These are phyloP conservation scores for Centaurea solstitialis DNA, from an alignment of 129 eudicot genomes.

Conservation along the genomic window DNA sequence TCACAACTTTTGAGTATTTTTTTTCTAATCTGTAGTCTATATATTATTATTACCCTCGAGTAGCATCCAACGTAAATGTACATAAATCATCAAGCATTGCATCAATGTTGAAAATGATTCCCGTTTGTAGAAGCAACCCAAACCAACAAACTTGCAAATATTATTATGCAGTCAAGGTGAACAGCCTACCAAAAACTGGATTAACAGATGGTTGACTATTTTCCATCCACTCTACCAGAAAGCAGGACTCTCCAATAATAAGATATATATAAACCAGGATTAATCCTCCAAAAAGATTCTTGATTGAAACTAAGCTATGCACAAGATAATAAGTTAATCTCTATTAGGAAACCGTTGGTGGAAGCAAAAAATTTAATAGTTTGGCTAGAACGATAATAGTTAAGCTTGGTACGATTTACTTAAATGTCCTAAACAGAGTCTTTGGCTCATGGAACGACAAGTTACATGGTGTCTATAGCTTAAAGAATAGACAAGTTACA, in stretches of 20 bases:
- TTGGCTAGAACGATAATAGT: constrained; percentile 6
- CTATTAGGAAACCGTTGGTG: background rate
- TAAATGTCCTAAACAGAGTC: background rate
- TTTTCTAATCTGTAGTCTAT: background rate
- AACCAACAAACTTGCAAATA: constrained; percentile 6
- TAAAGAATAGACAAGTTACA: background rate
- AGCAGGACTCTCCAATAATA: background rate
- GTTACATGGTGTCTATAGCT: background rate
- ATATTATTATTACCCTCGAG: background rate
- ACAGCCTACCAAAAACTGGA: constrained; percentile 12
- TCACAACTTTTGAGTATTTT: background rate
- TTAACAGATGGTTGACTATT: background rate
- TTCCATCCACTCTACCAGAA: constrained; percentile 4
- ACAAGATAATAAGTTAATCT: background rate
- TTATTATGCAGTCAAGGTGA: background rate
- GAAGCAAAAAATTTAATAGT: background rate
- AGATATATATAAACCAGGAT: background rate
- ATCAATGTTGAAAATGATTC: background rate
- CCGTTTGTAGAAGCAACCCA: constrained; percentile 7
- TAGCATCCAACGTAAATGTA: background rate
- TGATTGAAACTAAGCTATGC: constrained; percentile 1
- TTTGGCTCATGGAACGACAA: constrained; percentile 4
- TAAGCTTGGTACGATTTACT: background rate
- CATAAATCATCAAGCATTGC: constrained; percentile 13
- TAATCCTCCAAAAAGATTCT: background rate